Evolutionary conservation across 2,329 filamentous ascomycete genomes (phyloP).

Genomic region (Fusarium tupiense): DNA sequence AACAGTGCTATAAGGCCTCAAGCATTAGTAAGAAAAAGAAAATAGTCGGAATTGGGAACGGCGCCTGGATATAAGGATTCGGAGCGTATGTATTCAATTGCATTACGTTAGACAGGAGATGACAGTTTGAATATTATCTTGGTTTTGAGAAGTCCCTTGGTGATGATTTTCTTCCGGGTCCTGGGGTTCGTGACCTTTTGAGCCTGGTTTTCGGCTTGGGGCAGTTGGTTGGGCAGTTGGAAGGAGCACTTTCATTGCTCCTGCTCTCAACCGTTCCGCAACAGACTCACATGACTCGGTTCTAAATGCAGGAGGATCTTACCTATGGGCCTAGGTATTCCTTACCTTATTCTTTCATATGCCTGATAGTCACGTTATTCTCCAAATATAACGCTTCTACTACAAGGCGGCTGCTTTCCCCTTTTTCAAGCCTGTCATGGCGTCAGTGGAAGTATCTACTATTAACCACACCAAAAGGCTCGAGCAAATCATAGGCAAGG

Average conservation of each 20-base stretch:
- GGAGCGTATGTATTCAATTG: constrained; percentile 32
- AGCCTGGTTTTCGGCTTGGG: background rate
- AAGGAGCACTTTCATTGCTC: constrained; percentile 7
- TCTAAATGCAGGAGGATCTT: background rate
- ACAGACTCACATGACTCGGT: constrained; percentile 10
- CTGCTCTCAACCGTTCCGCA: background rate
- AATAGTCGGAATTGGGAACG: constrained; percentile 13
- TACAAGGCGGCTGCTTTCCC: background rate
- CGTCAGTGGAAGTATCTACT: constrained; percentile 19
- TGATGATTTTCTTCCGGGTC: background rate
- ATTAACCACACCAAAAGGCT: constrained; percentile 38
- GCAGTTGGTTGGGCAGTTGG: background rate
- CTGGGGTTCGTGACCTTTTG: background rate
- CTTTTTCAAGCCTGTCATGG: constrained; percentile 28
- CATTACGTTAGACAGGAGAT: constrained; percentile 29
- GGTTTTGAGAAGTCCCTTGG: background rate
- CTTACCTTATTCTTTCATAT: background rate
- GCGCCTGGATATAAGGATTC: constrained; percentile 27
- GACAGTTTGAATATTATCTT: constrained; percentile 5
- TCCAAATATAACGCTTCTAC: background rate
- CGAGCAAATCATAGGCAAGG: constrained; percentile 37
- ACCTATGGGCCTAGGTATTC: background rate
- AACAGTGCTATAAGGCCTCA: background rate
- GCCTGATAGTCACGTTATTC: background rate
- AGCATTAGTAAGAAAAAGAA: constrained; percentile 19